Conservation (phyloP, 805 yeast genomes). For the Kluyveromyces lactis region DNA sequence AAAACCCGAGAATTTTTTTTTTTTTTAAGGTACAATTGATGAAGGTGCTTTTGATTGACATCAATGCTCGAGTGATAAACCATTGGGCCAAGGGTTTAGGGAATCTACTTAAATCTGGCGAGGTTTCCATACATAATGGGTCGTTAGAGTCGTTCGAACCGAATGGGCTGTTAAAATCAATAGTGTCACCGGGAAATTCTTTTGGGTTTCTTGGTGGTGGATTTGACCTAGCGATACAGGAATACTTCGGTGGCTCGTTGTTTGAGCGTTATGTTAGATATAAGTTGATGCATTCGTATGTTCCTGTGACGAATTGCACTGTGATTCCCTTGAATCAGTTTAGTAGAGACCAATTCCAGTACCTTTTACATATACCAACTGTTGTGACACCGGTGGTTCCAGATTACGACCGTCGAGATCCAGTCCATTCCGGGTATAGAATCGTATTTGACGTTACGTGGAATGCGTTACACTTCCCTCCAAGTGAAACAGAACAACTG, state of each 20-base stretch:
- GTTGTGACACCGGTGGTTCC: constrained; percentile 22
- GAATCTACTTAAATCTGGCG: background rate
- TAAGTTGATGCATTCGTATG: constrained; percentile 16
- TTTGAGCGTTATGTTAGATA: constrained; percentile 25
- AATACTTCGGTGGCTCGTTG: constrained; percentile 20
- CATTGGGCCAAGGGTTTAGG: constrained; percentile 4
- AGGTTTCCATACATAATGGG: background rate
- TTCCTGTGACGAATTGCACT: constrained; percentile 20
- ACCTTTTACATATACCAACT: constrained; percentile 27
- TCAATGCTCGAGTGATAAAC: constrained; percentile 4
- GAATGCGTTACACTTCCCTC: constrained; percentile 17
- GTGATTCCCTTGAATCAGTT: constrained; percentile 15
- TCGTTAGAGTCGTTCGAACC: background rate
- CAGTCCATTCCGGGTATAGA: constrained; percentile 18
- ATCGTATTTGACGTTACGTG: constrained; percentile 26
- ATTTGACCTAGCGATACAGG: constrained; percentile 32
- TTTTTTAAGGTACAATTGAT: background rate
- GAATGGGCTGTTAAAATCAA: constrained; percentile 12
- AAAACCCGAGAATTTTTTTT: no score
- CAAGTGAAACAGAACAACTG: constrained; percentile 17
- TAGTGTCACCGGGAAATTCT: constrained; percentile 47
- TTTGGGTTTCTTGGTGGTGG: constrained; percentile 46
- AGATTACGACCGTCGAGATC: constrained; percentile 9
- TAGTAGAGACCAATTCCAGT: constrained; percentile 11
- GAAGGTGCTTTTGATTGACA: constrained; percentile 6